Evolutionary conservation across 371 early-diverging fungal species (phyloP).

Genomic region (Cokeromyces recurvatus): DNA sequence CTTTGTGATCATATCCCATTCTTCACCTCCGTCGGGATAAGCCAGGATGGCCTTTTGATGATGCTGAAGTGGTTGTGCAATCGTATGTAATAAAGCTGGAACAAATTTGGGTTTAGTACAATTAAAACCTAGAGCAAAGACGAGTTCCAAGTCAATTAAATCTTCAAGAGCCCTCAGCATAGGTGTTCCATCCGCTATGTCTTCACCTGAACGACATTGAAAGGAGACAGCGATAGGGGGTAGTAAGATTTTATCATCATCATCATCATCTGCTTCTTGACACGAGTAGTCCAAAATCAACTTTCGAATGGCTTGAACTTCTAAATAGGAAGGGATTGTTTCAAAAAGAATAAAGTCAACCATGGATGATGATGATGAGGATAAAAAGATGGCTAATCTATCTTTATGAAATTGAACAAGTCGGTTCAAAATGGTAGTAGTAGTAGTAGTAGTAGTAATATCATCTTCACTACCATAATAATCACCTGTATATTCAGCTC

Average conservation of each 20-base stretch:
- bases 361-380: conserved; percentile 3
- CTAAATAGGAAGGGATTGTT: conserved; percentile 53
- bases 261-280: neutral
- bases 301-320: conserved; percentile 42
- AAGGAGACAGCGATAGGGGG: conserved; percentile 38
- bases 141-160: conserved; percentile 11
- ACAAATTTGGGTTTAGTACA: conserved; percentile 49
- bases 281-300: conserved; percentile 14
- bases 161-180: conserved; percentile 17
- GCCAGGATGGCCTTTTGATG: conserved; percentile 22
- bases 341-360: conserved; percentile 56
- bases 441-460: neutral
- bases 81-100: conserved; percentile 7
- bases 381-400: conserved; percentile 29
- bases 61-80: neutral
- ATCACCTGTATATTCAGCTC: conserved; percentile 58
- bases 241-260: conserved; percentile 1
- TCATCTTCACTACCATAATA: too few relatives aligned
- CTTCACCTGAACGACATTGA: conserved; percentile 32
- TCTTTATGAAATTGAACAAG: conserved; percentile 44
- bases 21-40: conserved; percentile 45
- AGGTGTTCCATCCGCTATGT: conserved; percentile 38
- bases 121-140: conserved; percentile 54
- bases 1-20: conserved; percentile 36
- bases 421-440: conserved; percentile 13